Base-by-base conservation (phyloP, 192 early-diverging fungal genomes). In the Rhizophagus clarus region DNA sequence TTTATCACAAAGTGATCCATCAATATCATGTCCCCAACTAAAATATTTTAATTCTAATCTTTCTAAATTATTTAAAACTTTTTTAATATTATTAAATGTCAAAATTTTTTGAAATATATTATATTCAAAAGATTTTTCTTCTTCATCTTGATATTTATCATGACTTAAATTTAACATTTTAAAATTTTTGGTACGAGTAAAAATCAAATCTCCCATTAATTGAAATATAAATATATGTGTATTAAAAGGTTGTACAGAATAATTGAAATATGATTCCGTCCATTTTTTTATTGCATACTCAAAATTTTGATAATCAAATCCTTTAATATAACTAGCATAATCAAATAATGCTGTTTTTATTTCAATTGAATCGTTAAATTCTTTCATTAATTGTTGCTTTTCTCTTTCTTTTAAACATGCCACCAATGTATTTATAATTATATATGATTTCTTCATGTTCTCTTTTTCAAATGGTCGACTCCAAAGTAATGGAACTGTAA, bases 381-480 rank as follows among this genome's bases (percentile, higher is more conserved):
- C 11, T 31, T 20, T 11, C 26, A 6, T 66, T 66, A 66, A 29
- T 15, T 29, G 22, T 32, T 12, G 26, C 5, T 31, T 26, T 29
- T 66, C 64, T 15, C 5, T n/a, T 31, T 12, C 29, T 24, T 66
- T 31, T 31, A 66, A 31, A 66, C 64, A 66, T 66, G 29, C 1
- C 4, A 66, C 29, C 14, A 31, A 66, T 28, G 64, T 66, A 31
- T 31, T 29, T 31, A 66, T 66, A n/a, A 66, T 12, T 31, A 66
- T 17, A 66, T 66, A n/a, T 31, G 28, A 31, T 66, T 66, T 66
- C 15, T 11, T 31, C 14, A 28, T 12, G 29, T 26, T 26, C 14
- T 31, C 26, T 15, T 66, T 66, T 66, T 40, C 34, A 49, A 72
- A 72, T 20, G 70, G 70, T 72, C 34, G 70, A 45, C 37, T 24